These are phyloP conservation scores for Exutisphaerella laricina DNA, from an alignment of 2,329 filamentous ascomycete genomes.

Conservation along the genomic window DNA sequence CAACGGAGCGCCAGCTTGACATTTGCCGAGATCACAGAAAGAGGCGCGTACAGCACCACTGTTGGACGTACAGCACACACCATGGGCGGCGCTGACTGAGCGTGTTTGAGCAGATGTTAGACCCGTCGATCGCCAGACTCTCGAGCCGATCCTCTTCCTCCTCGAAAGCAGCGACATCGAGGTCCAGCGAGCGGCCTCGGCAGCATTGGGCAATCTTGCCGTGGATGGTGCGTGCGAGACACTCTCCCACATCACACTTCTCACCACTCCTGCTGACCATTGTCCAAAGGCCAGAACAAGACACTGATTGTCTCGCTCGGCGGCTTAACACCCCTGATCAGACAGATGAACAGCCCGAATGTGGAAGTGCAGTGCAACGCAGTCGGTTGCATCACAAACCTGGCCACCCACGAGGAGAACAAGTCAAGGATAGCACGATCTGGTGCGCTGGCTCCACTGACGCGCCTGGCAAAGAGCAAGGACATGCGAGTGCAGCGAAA, in stretches of 20 bases:
- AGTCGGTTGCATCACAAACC: slow-evolving; percentile 96
- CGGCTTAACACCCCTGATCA: slow-evolving; percentile 83
- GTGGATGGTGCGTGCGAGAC: slow-evolving; percentile 69
- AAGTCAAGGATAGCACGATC: slow-evolving; percentile 98
- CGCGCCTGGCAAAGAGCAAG: slow-evolving; percentile 88
- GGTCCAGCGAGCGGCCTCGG: slow-evolving; percentile 92
- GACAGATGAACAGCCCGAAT: slow-evolving; percentile 96
- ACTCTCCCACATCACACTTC: slow-evolving; percentile 54
- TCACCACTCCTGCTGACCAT: slow-evolving; percentile 66
- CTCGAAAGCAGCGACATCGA: slow-evolving; percentile 94
- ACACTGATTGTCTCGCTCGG: slow-evolving; percentile 90
- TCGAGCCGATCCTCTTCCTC: slow-evolving; percentile 92
- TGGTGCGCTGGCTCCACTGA: slow-evolving; percentile 84
- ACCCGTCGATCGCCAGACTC: slow-evolving; percentile 88
- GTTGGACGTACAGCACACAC: neutral
- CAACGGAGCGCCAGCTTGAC: slow-evolving; percentile 96
- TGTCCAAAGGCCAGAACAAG: slow-evolving; percentile 98
- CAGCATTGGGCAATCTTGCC: slow-evolving; percentile 88
- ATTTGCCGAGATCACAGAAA: slow-evolving; percentile 96
- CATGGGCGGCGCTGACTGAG: slow-evolving; percentile 11
- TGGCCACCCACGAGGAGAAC: slow-evolving; percentile 98
- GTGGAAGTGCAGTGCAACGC: slow-evolving; percentile 99
- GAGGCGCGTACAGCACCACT: slow-evolving; percentile 62
- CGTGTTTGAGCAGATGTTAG: slow-evolving; percentile 72
- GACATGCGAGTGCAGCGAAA: slow-evolving; percentile 99